Conservation (phyloP, 148 eudicot species). For the Amaranthus cruentus region DNA sequence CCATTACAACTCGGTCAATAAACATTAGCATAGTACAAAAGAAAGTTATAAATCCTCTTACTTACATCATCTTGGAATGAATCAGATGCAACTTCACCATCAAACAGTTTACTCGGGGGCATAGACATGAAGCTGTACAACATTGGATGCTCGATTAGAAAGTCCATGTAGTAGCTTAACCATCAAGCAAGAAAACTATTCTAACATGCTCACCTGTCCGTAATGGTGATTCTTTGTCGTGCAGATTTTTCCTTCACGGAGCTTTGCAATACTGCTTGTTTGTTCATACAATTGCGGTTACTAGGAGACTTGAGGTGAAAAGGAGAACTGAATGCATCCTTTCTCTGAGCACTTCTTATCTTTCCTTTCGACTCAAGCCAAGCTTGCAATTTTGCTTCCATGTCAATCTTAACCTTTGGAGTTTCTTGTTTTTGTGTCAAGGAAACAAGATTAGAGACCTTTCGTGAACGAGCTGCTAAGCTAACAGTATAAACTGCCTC, state of each 20-base stretch:
- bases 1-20: too few relatives aligned
- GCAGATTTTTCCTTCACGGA: constrained; percentile 40
- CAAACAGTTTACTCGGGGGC: constrained; percentile 45
- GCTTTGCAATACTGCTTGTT: constrained; percentile 23
- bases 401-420: constrained; percentile 59
- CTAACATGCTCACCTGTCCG: constrained; percentile 35
- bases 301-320: constrained; percentile 41
- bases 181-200: not conserved
- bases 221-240: constrained; percentile 20
- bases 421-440: constrained; percentile 52
- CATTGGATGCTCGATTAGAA: not conserved
- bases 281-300: constrained; percentile 41
- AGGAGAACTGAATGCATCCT: constrained; percentile 44
- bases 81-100: constrained; percentile 26
- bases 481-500: constrained; percentile 84
- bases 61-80: constrained; percentile 26
- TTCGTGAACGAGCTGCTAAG: constrained; percentile 90
- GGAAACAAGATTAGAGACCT: constrained; percentile 52
- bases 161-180: not conserved
- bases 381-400: constrained; percentile 75
- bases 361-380: constrained; percentile 96
- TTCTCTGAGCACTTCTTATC: constrained; percentile 48
- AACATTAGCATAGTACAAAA: too few relatives aligned
- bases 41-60: not conserved
- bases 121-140: constrained; percentile 29